A percentile compares a stretch with the other conserved stretches of the same genome.
Conservation (phyloP, 164 flowering plant species). For the Nymphaea colorata region DNA sequence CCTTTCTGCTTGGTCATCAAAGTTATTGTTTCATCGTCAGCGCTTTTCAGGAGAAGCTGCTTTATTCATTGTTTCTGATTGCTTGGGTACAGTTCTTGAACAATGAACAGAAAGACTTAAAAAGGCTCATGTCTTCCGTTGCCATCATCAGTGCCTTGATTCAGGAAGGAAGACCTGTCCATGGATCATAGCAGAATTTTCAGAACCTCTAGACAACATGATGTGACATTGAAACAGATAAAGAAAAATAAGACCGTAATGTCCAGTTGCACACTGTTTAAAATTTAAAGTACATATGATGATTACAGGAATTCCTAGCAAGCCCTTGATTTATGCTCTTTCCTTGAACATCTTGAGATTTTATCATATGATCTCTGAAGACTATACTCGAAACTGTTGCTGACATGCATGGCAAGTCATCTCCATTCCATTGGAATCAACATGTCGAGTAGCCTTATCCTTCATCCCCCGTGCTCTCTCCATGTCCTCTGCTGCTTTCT, state of each 20-base stretch:
- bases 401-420: constrained; percentile 90
- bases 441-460: constrained; percentile 37
- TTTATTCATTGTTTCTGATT: too few species aligned
- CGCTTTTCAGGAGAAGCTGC: neutral
- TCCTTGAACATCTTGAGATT: neutral
- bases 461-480: constrained; percentile 64
- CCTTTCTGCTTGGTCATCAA: neutral
- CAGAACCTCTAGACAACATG: neutral
- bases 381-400: constrained; percentile 50
- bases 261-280: neutral
- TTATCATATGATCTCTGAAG: neutral
- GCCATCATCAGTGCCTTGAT: neutral
- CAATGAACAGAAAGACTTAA: too few species aligned
- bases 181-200: neutral
- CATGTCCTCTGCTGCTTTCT: constrained; percentile 65
- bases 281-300: neutral
- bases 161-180: neutral
- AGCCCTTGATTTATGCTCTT: neutral
- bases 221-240: neutral
- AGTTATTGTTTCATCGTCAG: neutral
- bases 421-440: constrained; percentile 66
- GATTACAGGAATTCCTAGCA: neutral
- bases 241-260: neutral
- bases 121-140: neutral
- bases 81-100: neutral